Evolutionary conservation across 352 stramenopile genomes (phyloP).

Genomic region (Globisporangium paroecandrum): DNA sequence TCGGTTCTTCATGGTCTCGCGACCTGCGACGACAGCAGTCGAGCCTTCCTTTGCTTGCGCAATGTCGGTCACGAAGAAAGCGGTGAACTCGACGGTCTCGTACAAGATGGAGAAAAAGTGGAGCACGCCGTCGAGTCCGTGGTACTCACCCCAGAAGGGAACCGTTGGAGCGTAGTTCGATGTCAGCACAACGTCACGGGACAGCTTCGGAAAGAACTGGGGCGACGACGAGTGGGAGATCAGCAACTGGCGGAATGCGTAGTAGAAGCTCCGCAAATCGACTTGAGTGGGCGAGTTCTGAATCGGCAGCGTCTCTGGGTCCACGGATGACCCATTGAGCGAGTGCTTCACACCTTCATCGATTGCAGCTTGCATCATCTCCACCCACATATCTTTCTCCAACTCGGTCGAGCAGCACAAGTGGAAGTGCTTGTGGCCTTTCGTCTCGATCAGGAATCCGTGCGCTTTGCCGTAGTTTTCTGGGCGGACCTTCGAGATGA

Average conservation of each 20-base stretch:
- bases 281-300: constrained; percentile 73
- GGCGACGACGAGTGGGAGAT: constrained; percentile 87
- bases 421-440: constrained; percentile 86
- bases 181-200: constrained; percentile 77
- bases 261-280: constrained; percentile 84
- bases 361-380: constrained; percentile 89
- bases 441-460: constrained; percentile 85
- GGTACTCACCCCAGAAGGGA: constrained; percentile 87
- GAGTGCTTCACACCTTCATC: constrained; percentile 57
- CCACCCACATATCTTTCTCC: constrained; percentile 90
- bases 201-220: constrained; percentile 87
- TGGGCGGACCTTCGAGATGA: constrained; percentile 69
- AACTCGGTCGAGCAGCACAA: constrained; percentile 83
- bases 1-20: constrained; percentile 88
- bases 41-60: constrained; percentile 79
- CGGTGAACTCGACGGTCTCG: constrained; percentile 85
- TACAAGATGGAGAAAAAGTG: constrained; percentile 90
- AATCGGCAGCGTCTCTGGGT: constrained; percentile 30
- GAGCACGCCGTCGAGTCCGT: constrained; percentile 81
- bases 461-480: constrained; percentile 89
- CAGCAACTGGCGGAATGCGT: constrained; percentile 81
- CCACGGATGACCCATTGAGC: constrained; percentile 23
- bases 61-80: constrained; percentile 88
- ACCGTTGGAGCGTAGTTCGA: constrained; percentile 88
- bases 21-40: constrained; percentile 76